These are phyloP conservation scores for Astraeus odoratus DNA, from an alignment of 768 basidiomycete species.

Conservation along the genomic window DNA sequence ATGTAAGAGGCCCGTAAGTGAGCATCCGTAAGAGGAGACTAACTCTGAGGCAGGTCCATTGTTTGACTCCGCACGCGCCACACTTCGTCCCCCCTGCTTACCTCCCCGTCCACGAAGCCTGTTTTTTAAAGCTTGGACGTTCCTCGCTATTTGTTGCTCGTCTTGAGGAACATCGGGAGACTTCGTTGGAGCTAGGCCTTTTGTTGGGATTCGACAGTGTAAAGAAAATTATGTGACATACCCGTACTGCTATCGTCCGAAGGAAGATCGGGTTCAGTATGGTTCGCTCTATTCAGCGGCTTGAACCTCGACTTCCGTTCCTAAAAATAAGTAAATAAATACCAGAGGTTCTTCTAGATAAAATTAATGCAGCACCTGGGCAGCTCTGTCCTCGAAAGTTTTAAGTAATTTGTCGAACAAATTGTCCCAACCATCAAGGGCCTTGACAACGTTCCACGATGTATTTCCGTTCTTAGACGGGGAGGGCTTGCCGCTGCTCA, in stretches of 20 bases:
- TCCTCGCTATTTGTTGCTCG: conserved; percentile 87
- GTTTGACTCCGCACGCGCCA: conserved; percentile 41
- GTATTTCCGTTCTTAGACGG: conserved; percentile 29
- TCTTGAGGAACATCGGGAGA: conserved; percentile 52
- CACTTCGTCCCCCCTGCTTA: conserved; percentile 44
- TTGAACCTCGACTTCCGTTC: conserved; percentile 67
- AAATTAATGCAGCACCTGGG: conserved; percentile 39
- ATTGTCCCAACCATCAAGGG: conserved; percentile 75
- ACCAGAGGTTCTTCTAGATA: not conserved
- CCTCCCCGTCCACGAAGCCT: conserved; percentile 73
- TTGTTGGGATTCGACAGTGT: not conserved
- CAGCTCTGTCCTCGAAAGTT: conserved; percentile 68
- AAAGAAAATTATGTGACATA: conserved; percentile 23
- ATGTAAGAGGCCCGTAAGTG: not conserved
- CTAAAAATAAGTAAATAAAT: conserved; percentile 29
- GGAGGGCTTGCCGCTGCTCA: conserved; percentile 36
- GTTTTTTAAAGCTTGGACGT: conserved; percentile 85
- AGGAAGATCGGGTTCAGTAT: conserved; percentile 38
- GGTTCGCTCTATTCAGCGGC: conserved; percentile 27
- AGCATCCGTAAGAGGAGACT: conserved; percentile 18
- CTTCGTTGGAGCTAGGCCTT: conserved; percentile 38
- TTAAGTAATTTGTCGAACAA: conserved; percentile 72
- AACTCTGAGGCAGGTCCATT: conserved; percentile 68
- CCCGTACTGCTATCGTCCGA: conserved; percentile 56
- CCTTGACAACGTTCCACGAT: conserved; percentile 63